These are phyloP conservation scores for Aschersonia sp. DNA, from an alignment of 2,329 filamentous ascomycete genomes.

Conservation along the genomic window DNA sequence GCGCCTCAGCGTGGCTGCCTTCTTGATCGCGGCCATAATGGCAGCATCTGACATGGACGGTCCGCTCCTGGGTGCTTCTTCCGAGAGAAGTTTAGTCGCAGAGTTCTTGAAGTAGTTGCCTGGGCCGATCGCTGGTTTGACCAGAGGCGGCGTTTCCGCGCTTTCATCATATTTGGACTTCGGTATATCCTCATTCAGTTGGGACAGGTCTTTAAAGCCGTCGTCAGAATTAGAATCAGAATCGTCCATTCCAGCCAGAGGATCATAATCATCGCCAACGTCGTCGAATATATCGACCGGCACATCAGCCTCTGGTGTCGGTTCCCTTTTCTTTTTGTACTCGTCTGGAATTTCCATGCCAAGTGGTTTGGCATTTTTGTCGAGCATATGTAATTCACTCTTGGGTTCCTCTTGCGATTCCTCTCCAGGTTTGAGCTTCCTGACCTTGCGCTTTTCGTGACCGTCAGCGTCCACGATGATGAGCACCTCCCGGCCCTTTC, in stretches of 20 bases:
- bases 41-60: constrained; percentile 58
- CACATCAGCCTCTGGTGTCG: constrained; percentile 29
- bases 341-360: constrained; percentile 53
- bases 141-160: constrained; percentile 30
- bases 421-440: constrained; percentile 30
- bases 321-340: constrained; percentile 31
- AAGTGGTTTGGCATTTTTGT: constrained; percentile 40
- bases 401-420: constrained; percentile 21
- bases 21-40: constrained; percentile 72
- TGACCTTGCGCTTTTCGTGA: constrained; percentile 49
- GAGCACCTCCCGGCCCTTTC: constrained; percentile 46
- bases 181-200: not conserved
- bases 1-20: constrained; percentile 54
- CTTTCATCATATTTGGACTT: not conserved
- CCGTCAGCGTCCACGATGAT: constrained; percentile 53
- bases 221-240: constrained; percentile 30
- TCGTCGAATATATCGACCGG: constrained; percentile 53
- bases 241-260: constrained; percentile 41
- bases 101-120: constrained; percentile 50
- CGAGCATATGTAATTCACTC: constrained; percentile 33
- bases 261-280: constrained; percentile 52
- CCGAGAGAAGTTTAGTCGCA: constrained; percentile 37
- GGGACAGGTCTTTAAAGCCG: constrained; percentile 14
- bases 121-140: constrained; percentile 23
- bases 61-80: constrained; percentile 28